Evolutionary conservation across 1,284 basidiomycete species (phyloP).

Genomic region (Irpex sp.): DNA sequence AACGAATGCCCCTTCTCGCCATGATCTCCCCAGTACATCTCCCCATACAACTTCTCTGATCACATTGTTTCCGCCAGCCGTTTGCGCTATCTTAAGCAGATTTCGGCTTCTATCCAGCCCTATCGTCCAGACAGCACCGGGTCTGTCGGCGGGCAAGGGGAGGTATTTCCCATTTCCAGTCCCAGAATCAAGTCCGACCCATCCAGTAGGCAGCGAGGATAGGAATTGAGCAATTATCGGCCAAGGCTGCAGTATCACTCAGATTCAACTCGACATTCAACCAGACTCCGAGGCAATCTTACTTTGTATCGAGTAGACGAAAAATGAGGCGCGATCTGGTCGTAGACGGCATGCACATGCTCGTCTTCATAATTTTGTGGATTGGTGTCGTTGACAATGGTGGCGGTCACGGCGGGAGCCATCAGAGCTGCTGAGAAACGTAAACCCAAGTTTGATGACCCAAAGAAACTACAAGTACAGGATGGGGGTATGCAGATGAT

Average conservation of each 20-base stretch:
- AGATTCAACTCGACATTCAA: no score
- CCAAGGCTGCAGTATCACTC: constrained; percentile 67
- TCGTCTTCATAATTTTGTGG: constrained; percentile 59
- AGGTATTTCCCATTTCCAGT: constrained; percentile 99
- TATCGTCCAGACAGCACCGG: constrained; percentile 61
- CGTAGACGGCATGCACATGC: constrained; percentile 85
- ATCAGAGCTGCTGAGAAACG: neutral
- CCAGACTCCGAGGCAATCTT: neutral
- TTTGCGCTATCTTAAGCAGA: constrained; percentile 69
- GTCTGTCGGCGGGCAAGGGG: constrained; percentile 54
- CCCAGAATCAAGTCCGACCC: constrained; percentile 89
- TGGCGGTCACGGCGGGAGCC: constrained; percentile 32
- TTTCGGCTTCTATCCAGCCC: constrained; percentile 81
- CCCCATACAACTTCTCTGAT: constrained; percentile 72
- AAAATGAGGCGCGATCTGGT: constrained; percentile 89
- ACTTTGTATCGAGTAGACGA: constrained; percentile 93
- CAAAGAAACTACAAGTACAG: neutral
- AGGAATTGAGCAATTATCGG: constrained; percentile 87
- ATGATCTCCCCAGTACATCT: constrained; percentile 64
- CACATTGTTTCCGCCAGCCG: constrained; percentile 38
- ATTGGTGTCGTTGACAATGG: constrained; percentile 35
- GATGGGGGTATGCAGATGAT: neutral
- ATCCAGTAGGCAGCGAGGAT: constrained; percentile 65
- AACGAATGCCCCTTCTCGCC: constrained; percentile 76
- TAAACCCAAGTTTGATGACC: neutral